A percentile compares a stretch with the other conserved stretches of the same genome.
Evolutionary conservation across 1,284 basidiomycete species (phyloP).

Genomic region (Xerocomus amazonicus): DNA sequence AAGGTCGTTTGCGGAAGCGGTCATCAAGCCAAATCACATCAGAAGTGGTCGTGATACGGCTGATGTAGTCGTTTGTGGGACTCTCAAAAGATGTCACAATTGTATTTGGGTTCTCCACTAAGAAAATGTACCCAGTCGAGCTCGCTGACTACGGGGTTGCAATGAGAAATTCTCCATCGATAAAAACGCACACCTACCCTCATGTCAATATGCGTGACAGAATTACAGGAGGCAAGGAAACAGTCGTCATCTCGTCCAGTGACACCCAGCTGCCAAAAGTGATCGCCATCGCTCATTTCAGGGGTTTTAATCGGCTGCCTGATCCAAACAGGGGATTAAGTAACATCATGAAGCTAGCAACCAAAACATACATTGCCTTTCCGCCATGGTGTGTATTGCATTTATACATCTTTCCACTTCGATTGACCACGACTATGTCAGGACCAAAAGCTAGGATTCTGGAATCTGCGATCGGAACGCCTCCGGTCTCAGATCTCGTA

Average conservation of each 20-base stretch:
- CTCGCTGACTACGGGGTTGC: conserved; percentile 23
- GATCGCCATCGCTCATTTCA: conserved; percentile 16
- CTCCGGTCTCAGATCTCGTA: conserved; percentile 39
- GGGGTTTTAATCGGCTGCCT: conserved; percentile 25
- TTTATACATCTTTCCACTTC: conserved; percentile 43
- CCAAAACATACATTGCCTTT: conserved; percentile 31
- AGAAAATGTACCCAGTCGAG: conserved; percentile 34
- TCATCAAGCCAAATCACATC: conserved; percentile 67
- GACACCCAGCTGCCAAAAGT: conserved; percentile 31
- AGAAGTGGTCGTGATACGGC: conserved; percentile 54
- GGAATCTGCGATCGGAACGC: conserved; percentile 45
- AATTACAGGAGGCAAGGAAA: conserved; percentile 33
- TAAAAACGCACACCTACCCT: conserved; percentile 37
- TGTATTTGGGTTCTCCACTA: conserved; percentile 33
- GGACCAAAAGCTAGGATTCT: conserved; percentile 33
- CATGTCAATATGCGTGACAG: conserved; percentile 42
- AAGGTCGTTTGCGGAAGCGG: conserved; percentile 49
- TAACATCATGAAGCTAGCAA: conserved; percentile 25
- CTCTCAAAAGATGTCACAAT: conserved; percentile 52
- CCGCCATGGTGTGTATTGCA: conserved; percentile 31
- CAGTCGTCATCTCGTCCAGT: conserved; percentile 27
- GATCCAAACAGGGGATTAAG: conserved; percentile 6
- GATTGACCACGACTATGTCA: conserved; percentile 41
- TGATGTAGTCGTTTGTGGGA: conserved; percentile 38
- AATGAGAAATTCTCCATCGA: conserved; percentile 7